phyloP scores from a whole-genome alignment of 345 rosid species.

The Brassica cretica region DNA sequence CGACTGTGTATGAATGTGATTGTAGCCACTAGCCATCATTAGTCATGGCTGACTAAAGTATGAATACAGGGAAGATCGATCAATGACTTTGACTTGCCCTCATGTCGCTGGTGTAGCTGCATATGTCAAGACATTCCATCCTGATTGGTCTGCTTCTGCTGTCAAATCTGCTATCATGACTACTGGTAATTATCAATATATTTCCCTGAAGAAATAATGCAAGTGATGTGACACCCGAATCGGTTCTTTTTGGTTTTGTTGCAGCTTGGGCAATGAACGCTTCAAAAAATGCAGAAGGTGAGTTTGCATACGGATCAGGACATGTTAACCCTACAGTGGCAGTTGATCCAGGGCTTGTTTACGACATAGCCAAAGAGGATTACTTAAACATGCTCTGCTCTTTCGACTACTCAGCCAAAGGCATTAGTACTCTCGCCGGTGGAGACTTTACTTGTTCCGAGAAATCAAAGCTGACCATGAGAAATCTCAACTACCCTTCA shows the following conservation, averaged over 20 bases:
- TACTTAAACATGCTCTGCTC: slow-evolving; percentile 50
- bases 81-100: slow-evolving; percentile 48
- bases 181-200: slow-evolving; percentile 46
- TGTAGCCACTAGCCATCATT: too few species aligned
- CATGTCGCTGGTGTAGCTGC: slow-evolving; percentile 68
- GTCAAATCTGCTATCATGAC: slow-evolving; percentile 78
- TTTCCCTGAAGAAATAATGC: background rate
- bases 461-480: slow-evolving; percentile 24
- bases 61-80: slow-evolving; percentile 38
- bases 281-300: slow-evolving; percentile 32
- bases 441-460: slow-evolving; percentile 37
- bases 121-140: slow-evolving; percentile 42
- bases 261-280: slow-evolving; percentile 44
- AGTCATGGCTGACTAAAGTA: background rate
- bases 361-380: slow-evolving; percentile 37
- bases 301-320: slow-evolving; percentile 53
- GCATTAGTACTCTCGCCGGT: slow-evolving; percentile 24
- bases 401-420: slow-evolving; percentile 17
- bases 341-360: slow-evolving; percentile 49
- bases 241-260: background rate
- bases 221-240: background rate
- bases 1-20: too few species aligned
- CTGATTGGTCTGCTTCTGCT: slow-evolving; percentile 50
- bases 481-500: slow-evolving; percentile 49
- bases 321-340: slow-evolving; percentile 42